These are phyloP conservation scores for Thielaviopsis euricoi DNA, from an alignment of 2,329 filamentous ascomycete species.

Conservation along the genomic window DNA sequence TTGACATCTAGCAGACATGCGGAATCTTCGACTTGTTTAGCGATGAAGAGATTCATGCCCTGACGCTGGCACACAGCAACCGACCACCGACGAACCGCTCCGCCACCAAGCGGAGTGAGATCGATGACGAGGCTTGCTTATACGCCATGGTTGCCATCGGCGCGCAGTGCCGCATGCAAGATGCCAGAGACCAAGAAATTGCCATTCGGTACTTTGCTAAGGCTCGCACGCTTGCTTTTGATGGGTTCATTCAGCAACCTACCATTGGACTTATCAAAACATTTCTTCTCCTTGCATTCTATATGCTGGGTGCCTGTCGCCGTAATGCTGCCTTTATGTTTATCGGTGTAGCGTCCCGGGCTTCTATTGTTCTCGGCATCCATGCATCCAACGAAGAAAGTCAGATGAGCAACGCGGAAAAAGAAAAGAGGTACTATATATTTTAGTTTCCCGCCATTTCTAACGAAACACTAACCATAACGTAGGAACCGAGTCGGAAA, in stretches of 20 bases:
- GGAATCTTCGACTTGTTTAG: constrained; percentile 12
- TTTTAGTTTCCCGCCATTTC: neutral
- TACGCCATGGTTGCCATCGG: constrained; percentile 28
- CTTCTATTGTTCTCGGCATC: constrained; percentile 33
- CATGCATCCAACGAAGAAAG: constrained; percentile 20
- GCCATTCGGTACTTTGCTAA: constrained; percentile 22
- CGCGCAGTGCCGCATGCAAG: constrained; percentile 24
- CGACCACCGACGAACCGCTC: neutral
- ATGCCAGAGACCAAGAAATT: constrained; percentile 14
- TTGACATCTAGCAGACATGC: constrained; percentile 4
- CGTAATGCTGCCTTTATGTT: constrained; percentile 43
- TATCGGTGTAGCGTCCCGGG: constrained; percentile 34
- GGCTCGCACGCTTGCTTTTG: constrained; percentile 30
- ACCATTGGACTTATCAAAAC: constrained; percentile 31
- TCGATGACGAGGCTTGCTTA: constrained; percentile 12
- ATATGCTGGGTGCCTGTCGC: constrained; percentile 38
- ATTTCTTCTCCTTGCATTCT: constrained; percentile 38
- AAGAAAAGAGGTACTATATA: constrained; percentile 7
- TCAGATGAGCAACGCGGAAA: constrained; percentile 2
- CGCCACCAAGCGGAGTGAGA: neutral
- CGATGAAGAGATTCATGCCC: constrained; percentile 2
- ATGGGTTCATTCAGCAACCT: constrained; percentile 32
- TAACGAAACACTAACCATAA: too few species aligned
- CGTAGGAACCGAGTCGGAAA: constrained; percentile 14
- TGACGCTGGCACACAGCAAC: neutral